Conservation (phyloP, 2,329 filamentous ascomycete genomes). For the Decorospora gaudefroyi region DNA sequence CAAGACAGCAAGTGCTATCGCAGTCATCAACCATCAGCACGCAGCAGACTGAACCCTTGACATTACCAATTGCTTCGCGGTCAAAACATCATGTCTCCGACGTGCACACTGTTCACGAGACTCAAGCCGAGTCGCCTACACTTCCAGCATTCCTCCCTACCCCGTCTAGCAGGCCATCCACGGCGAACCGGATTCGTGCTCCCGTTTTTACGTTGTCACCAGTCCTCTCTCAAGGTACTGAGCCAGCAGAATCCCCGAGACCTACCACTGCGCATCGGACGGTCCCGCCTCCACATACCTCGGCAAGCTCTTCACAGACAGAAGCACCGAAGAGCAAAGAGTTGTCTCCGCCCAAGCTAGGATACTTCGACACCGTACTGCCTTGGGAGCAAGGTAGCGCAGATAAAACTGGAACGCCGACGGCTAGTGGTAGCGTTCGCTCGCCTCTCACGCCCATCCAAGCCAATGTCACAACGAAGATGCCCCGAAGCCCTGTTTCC, state of each 20-base stretch:
- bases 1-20: slow-evolving; percentile 19
- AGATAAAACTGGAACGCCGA: slow-evolving; percentile 2
- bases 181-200: slow-evolving; percentile 27
- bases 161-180: slow-evolving; percentile 38
- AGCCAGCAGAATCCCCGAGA: slow-evolving; percentile 36
- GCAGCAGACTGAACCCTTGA: slow-evolving; percentile 40
- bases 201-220: slow-evolving; percentile 33
- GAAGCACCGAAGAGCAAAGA: slow-evolving; percentile 18
- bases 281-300: slow-evolving; percentile 15
- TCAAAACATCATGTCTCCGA: slow-evolving; percentile 31
- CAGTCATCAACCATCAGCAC: slow-evolving; percentile 31
- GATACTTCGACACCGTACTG: slow-evolving; percentile 52
- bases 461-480: slow-evolving; percentile 32
- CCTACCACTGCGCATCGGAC: slow-evolving; percentile 39
- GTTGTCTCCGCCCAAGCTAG: slow-evolving; percentile 42
- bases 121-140: slow-evolving; percentile 44
- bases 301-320: slow-evolving; percentile 21
- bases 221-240: slow-evolving; percentile 35
- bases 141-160: slow-evolving; percentile 40
- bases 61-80: slow-evolving; percentile 9
- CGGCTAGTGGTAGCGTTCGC: slow-evolving; percentile 17
- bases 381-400: slow-evolving; percentile 50
- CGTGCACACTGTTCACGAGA: slow-evolving; percentile 36
- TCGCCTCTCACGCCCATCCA: slow-evolving; percentile 33
- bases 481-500: slow-evolving; percentile 50